These are phyloP conservation scores for Rhodotorula sp. DNA, from an alignment of 1,284 basidiomycete genomes.

Conservation along the genomic window DNA sequence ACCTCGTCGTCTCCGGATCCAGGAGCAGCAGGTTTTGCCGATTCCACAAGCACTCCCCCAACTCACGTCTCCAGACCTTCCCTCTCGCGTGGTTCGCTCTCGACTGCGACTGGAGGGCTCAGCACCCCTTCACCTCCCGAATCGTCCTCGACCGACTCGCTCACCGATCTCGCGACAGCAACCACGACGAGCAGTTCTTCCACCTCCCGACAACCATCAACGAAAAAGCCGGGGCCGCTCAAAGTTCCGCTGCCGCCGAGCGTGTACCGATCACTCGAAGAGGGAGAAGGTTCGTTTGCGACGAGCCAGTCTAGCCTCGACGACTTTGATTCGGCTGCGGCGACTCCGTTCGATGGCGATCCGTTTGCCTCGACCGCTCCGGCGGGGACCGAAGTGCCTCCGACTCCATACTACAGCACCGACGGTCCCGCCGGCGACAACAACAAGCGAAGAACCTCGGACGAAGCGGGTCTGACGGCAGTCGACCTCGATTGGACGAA, in stretches of 20 bases:
- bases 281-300: not conserved
- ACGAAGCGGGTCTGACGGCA: not conserved
- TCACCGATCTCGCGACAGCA: not conserved
- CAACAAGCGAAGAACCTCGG: not conserved
- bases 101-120: conserved; percentile 26
- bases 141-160: not conserved
- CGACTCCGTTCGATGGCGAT: conserved; percentile 19
- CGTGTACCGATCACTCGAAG: conserved; percentile 6
- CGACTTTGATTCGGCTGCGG: not conserved
- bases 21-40: not conserved
- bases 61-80: conserved; percentile 24
- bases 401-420: not conserved
- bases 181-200: not conserved
- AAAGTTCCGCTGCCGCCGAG: conserved; percentile 16
- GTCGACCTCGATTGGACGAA: conserved; percentile 31
- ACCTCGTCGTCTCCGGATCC: not conserved
- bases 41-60: no score
- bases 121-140: conserved; percentile 14
- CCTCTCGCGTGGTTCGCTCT: conserved; percentile 34
- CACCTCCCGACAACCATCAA: not conserved
- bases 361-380: conserved; percentile 20
- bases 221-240: not conserved
- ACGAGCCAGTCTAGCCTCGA: not conserved
- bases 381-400: not conserved
- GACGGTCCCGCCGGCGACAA: not conserved